Conservation (phyloP, 1,139 yeast species). For the Pneumocystis wakefieldiae region DNA sequence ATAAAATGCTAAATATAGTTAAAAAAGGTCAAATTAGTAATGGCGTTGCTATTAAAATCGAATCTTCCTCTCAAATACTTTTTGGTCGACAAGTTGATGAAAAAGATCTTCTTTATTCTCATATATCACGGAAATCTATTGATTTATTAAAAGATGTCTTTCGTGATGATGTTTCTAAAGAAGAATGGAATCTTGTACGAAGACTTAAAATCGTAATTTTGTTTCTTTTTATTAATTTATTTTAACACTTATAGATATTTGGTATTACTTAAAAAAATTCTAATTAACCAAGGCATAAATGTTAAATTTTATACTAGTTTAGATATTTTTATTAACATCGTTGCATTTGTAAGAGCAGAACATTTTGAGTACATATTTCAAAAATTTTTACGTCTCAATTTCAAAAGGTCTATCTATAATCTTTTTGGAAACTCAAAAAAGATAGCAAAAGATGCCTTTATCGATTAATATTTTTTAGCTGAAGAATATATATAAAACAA, state of each 20-base stretch:
- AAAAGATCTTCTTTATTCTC: constrained; percentile 72
- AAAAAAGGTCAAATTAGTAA: constrained; percentile 93
- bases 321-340: not conserved
- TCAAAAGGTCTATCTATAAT: no score
- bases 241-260: not conserved
- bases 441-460: not conserved
- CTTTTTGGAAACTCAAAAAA: not conserved
- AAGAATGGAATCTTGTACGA: constrained; percentile 86
- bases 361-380: not conserved
- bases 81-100: constrained; percentile 99
- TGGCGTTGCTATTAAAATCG: constrained; percentile 97
- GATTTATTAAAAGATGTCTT: constrained; percentile 97
- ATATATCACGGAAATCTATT: constrained; percentile 73
- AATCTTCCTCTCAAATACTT: constrained; percentile 79
- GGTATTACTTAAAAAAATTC: not conserved
- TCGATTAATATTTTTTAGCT: not conserved
- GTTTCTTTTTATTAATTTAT: constrained; percentile 22
- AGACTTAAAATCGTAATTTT: constrained; percentile 75
- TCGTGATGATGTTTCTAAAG: constrained; percentile 83
- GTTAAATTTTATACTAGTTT: not conserved
- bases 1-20: constrained; percentile 61
- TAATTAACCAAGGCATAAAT: not conserved
- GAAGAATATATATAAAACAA: not conserved
- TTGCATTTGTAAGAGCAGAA: not conserved
- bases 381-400: no score